Evolutionary conservation across 2,329 filamentous ascomycete genomes (phyloP).

Genomic region (Alternaria alternata): DNA sequence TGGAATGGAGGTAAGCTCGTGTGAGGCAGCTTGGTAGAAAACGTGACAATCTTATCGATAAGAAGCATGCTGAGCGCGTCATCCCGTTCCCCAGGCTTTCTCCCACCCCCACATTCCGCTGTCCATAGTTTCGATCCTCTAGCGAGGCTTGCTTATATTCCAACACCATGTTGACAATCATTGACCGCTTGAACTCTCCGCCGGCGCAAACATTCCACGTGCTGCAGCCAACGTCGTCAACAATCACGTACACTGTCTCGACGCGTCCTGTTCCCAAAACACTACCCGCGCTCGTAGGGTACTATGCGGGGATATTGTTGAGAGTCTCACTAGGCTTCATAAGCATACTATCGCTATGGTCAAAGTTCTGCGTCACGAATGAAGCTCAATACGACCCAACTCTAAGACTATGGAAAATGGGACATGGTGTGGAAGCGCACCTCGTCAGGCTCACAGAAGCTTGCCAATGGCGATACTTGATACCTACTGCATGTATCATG

Average conservation of each 20-base stretch:
- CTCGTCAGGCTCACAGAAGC: slow-evolving; percentile 49
- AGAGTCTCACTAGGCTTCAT: slow-evolving; percentile 55
- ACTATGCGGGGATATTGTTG: slow-evolving; percentile 55
- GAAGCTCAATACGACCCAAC: slow-evolving; percentile 4
- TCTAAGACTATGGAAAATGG: slow-evolving; percentile 9
- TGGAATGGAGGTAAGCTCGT: not conserved
- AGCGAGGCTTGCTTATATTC: not conserved
- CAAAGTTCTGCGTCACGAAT: slow-evolving; percentile 30
- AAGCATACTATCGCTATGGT: slow-evolving; percentile 50
- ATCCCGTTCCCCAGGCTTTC: slow-evolving; percentile 2
- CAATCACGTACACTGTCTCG: slow-evolving; percentile 90
- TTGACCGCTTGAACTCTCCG: slow-evolving; percentile 40
- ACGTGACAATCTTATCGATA: slow-evolving; percentile 13
- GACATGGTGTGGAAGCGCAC: slow-evolving; percentile 19
- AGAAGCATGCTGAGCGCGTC: slow-evolving; percentile 16
- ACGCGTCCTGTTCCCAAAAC: slow-evolving; percentile 68
- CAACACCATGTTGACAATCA: slow-evolving; percentile 24
- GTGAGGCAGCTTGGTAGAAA: not conserved
- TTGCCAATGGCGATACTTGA: slow-evolving; percentile 55
- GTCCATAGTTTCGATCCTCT: not conserved
- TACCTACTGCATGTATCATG: slow-evolving; percentile 49
- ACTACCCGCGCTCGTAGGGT: slow-evolving; percentile 55
- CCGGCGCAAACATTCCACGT: slow-evolving; percentile 35
- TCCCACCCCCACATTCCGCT: slow-evolving; percentile 11
- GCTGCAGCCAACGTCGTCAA: slow-evolving; percentile 72